Conservation (phyloP, 2,329 filamentous ascomycete species). For the Chrysoporthe deuterocubensis region DNA sequence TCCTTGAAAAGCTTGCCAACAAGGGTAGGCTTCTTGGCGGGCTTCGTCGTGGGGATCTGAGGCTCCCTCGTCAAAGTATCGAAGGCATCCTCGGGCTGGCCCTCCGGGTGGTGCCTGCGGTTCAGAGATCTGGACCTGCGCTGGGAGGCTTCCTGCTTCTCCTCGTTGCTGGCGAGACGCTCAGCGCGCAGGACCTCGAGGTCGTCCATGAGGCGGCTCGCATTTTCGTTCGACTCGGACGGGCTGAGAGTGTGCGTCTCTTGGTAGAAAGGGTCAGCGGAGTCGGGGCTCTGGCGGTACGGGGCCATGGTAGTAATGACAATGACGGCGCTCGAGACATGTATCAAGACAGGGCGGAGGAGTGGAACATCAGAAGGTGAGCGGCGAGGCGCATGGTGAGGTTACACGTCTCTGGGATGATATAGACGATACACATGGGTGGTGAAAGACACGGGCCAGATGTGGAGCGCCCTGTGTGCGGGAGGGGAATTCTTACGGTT, state of each 20-base stretch:
- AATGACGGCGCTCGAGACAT: neutral
- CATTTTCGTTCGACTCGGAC: constrained; percentile 37
- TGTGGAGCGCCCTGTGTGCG: constrained; percentile 19
- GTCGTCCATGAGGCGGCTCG: constrained; percentile 50
- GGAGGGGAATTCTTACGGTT: constrained; percentile 18
- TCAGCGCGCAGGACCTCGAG: constrained; percentile 54
- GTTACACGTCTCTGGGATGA: constrained; percentile 11
- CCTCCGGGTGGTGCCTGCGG: constrained; percentile 41
- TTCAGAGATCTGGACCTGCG: constrained; percentile 30
- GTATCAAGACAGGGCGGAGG: constrained; percentile 1
- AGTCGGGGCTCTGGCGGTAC: neutral
- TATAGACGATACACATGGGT: constrained; percentile 10
- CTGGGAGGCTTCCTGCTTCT: constrained; percentile 38
- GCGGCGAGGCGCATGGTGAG: neutral
- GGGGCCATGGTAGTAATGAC: constrained; percentile 6
- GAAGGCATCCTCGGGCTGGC: constrained; percentile 51
- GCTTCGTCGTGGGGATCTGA: constrained; percentile 25
- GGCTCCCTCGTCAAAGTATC: constrained; percentile 40
- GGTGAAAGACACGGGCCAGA: constrained; percentile 5
- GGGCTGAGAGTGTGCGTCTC: constrained; percentile 30
- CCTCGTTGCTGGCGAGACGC: constrained; percentile 49
- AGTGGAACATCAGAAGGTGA: neutral
- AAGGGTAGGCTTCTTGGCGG: constrained; percentile 33
- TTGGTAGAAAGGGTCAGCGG: constrained; percentile 22
- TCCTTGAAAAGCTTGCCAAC: constrained; percentile 45